Evolutionary conservation across 2,329 filamentous ascomycete species (phyloP).

Genomic region (Pseudogymnoascus pannorum): DNA sequence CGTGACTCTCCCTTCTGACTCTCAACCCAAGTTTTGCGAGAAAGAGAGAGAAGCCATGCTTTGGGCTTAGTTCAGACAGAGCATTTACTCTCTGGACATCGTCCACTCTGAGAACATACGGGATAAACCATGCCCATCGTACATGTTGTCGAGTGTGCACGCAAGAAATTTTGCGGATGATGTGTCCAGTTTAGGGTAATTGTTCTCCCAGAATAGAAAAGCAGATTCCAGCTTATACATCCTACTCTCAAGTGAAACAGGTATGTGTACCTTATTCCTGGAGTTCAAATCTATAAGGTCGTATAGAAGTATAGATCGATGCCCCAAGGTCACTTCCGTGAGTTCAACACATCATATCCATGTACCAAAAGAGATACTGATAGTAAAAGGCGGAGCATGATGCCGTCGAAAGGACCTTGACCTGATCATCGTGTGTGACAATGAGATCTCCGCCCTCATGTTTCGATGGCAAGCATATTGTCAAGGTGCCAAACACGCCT

Average conservation of each 20-base stretch:
- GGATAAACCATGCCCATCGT: neutral
- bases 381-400: conserved; percentile 26
- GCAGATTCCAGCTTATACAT: neutral
- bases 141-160: neutral
- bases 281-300: conserved; percentile 36
- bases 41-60: neutral
- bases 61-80: neutral
- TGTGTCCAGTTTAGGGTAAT: neutral
- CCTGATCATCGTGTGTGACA: conserved; percentile 32
- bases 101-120: neutral
- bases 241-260: neutral
- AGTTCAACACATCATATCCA: conserved; percentile 45
- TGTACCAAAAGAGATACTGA: conserved; percentile 38
- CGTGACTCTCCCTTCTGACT: neutral
- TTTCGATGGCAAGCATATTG: conserved; percentile 40
- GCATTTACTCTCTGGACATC: neutral
- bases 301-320: conserved; percentile 45
- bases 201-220: neutral
- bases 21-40: neutral
- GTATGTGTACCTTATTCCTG: neutral
- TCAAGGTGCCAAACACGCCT: conserved; percentile 43
- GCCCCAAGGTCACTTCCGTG: conserved; percentile 39
- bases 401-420: conserved; percentile 29
- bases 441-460: conserved; percentile 42
- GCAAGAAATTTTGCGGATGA: neutral